phyloP scores from a whole-genome alignment of 176 grass and related monocot species.

The Phragmites australis region DNA sequence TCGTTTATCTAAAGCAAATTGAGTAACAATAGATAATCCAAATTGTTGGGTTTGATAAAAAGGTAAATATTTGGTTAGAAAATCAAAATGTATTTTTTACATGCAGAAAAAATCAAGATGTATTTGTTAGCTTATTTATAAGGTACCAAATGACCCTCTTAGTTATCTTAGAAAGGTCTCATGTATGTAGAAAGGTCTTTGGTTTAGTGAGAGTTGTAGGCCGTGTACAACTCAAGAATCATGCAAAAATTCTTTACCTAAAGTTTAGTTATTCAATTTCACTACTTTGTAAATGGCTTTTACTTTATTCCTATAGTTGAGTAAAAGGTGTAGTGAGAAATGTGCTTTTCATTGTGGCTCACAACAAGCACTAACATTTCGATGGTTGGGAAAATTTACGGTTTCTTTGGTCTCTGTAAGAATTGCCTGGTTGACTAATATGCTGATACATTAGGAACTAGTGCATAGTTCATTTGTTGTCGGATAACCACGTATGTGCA shows the following conservation, averaged over 20 bases:
- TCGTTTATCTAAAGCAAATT: slow-evolving; percentile 20
- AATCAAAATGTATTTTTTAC: background rate
- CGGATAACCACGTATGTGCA: slow-evolving; percentile 8
- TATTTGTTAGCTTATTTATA: slow-evolving; percentile 10
- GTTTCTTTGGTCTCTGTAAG: background rate
- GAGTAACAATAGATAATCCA: slow-evolving; percentile 30
- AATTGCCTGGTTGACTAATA: background rate
- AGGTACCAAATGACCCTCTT: background rate
- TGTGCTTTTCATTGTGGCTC: background rate
- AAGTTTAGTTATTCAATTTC: too few relatives aligned
- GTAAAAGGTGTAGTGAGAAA: background rate
- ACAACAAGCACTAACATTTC: slow-evolving; percentile 18
- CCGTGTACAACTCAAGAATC: too few relatives aligned
- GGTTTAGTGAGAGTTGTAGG: slow-evolving; percentile 6
- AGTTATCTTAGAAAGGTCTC: background rate
- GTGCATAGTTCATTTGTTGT: slow-evolving; percentile 1
- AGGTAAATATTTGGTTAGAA: slow-evolving; percentile 12
- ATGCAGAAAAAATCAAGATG: background rate
- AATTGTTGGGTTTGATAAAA: slow-evolving; percentile 15
- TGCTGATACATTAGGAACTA: slow-evolving; percentile 15
- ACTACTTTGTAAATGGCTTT: too few relatives aligned
- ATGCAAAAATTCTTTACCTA: background rate
- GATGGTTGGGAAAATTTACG: slow-evolving; percentile 13
- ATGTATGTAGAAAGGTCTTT: background rate
- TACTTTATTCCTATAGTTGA: slow-evolving; percentile 1